Evolutionary conservation across 2,329 filamentous ascomycete species (phyloP).

Genomic region (Septoria linicola): DNA sequence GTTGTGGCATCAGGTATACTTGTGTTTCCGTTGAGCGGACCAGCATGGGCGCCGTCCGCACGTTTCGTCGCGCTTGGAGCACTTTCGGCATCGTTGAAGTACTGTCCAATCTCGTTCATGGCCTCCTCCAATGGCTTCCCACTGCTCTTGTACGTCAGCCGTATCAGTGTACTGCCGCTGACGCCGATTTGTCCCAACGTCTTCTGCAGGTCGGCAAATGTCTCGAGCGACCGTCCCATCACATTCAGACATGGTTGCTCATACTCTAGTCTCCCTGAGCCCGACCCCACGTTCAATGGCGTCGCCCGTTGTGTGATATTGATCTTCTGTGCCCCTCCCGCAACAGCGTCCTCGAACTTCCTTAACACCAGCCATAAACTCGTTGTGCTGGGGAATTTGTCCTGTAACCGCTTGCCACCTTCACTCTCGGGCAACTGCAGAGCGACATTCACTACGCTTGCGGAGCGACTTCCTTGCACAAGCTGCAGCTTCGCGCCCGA

Average conservation of each 20-base stretch:
- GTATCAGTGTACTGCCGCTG: slow-evolving; percentile 78
- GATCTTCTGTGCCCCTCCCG: slow-evolving; percentile 51
- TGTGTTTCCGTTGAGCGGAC: slow-evolving; percentile 17
- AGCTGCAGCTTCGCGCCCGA: slow-evolving; percentile 91
- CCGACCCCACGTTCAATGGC: slow-evolving; percentile 59
- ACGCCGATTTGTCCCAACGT: slow-evolving; percentile 83
- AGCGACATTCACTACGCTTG: slow-evolving; percentile 83
- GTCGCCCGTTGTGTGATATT: slow-evolving; percentile 84
- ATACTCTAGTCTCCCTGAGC: slow-evolving; percentile 76
- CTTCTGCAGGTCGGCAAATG: slow-evolving; percentile 82
- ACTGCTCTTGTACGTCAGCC: slow-evolving; percentile 73
- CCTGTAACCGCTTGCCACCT: slow-evolving; percentile 65
- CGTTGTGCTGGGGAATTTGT: slow-evolving; percentile 85
- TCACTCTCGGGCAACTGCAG: slow-evolving; percentile 77
- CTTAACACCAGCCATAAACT: slow-evolving; percentile 87
- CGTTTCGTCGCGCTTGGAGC: slow-evolving; percentile 11
- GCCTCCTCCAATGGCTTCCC: slow-evolving; percentile 80
- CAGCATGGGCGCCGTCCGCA: slow-evolving; percentile 33
- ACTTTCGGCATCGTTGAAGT: slow-evolving; percentile 59
- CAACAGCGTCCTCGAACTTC: slow-evolving; percentile 78
- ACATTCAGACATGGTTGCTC: slow-evolving; percentile 76
- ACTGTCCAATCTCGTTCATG: slow-evolving; percentile 74
- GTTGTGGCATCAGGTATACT: slow-evolving; percentile 29
- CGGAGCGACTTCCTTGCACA: slow-evolving; percentile 79
- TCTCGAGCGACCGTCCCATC: slow-evolving; percentile 74